Evolutionary conservation across 352 stramenopile genomes (phyloP).

Genomic region (Pythium apleroticum): DNA sequence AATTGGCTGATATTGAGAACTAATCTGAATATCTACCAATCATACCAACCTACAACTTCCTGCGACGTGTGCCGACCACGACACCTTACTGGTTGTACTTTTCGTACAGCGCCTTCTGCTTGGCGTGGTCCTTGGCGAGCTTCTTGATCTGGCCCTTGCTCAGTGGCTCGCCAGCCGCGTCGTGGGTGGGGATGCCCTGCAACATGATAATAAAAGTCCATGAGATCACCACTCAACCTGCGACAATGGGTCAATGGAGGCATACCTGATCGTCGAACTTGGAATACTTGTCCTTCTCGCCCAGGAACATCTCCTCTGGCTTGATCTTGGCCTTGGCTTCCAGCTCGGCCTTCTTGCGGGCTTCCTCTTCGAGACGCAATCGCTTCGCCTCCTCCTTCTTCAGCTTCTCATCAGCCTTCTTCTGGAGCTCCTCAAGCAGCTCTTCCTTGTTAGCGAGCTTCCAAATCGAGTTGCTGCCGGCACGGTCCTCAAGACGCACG

Average conservation of each 20-base stretch:
- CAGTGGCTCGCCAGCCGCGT: slow-evolving; percentile 90
- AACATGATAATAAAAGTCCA: background rate
- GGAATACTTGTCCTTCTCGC: slow-evolving; percentile 86
- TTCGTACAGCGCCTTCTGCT: slow-evolving; percentile 93
- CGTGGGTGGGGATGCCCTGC: slow-evolving; percentile 94
- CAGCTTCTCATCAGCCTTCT: slow-evolving; percentile 76
- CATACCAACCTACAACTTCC: background rate
- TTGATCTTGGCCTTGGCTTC: slow-evolving; percentile 90
- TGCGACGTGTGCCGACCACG: slow-evolving; percentile 9
- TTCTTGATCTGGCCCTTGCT: slow-evolving; percentile 98
- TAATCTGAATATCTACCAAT: slow-evolving; percentile 11
- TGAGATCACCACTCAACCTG: slow-evolving; percentile 5
- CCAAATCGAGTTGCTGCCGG: slow-evolving; percentile 72
- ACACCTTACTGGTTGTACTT: slow-evolving; percentile 47
- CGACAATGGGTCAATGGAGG: background rate
- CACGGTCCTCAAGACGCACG: slow-evolving; percentile 87
- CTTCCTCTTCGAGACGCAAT: slow-evolving; percentile 65
- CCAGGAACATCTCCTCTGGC: slow-evolving; percentile 91
- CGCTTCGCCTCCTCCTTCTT: slow-evolving; percentile 82
- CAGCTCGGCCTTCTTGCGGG: slow-evolving; percentile 76
- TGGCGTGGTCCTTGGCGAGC: slow-evolving; percentile 95
- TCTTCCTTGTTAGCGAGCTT: slow-evolving; percentile 92
- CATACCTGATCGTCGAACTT: slow-evolving; percentile 88
- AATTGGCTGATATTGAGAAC: slow-evolving; percentile 17
- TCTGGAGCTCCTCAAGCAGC: slow-evolving; percentile 75